Evolutionary conservation across 1,284 basidiomycete genomes (phyloP).

Genomic region (Golubevia sp.): DNA sequence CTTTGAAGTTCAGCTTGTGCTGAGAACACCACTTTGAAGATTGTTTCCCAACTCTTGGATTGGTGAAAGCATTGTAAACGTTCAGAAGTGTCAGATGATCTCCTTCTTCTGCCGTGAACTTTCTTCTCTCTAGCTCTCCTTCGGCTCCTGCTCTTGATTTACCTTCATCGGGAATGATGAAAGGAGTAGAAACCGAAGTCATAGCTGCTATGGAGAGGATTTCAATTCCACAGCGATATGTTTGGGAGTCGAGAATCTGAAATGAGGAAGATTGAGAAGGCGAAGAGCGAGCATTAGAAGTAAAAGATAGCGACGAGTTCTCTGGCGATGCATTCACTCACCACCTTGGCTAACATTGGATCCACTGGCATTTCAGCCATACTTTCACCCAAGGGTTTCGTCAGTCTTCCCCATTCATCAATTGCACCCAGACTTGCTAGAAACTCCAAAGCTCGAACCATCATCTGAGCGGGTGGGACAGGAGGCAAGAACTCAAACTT

Average conservation of each 20-base stretch:
- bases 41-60: slow-evolving; percentile 72
- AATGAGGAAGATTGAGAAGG: neutral
- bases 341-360: slow-evolving; percentile 68
- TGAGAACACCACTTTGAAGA: slow-evolving; percentile 85
- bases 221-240: slow-evolving; percentile 85
- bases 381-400: slow-evolving; percentile 64
- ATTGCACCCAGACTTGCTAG: slow-evolving; percentile 65
- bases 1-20: slow-evolving; percentile 89
- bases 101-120: slow-evolving; percentile 96
- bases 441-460: slow-evolving; percentile 79
- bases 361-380: slow-evolving; percentile 69
- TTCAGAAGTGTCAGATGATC: slow-evolving; percentile 91
- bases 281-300: neutral
- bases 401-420: slow-evolving; percentile 65
- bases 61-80: slow-evolving; percentile 88
- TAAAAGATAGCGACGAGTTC: neutral
- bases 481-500: slow-evolving; percentile 87
- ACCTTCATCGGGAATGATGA: slow-evolving; percentile 67
- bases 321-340: slow-evolving; percentile 44
- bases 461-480: slow-evolving; percentile 78
- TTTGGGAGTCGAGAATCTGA: slow-evolving; percentile 81
- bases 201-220: slow-evolving; percentile 94
- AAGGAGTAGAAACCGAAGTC: slow-evolving; percentile 68
- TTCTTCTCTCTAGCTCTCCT: slow-evolving; percentile 85
- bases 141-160: slow-evolving; percentile 72